These are phyloP conservation scores for Solanum piurae DNA, from an alignment of 257 asterid genomes.

Conservation along the genomic window DNA sequence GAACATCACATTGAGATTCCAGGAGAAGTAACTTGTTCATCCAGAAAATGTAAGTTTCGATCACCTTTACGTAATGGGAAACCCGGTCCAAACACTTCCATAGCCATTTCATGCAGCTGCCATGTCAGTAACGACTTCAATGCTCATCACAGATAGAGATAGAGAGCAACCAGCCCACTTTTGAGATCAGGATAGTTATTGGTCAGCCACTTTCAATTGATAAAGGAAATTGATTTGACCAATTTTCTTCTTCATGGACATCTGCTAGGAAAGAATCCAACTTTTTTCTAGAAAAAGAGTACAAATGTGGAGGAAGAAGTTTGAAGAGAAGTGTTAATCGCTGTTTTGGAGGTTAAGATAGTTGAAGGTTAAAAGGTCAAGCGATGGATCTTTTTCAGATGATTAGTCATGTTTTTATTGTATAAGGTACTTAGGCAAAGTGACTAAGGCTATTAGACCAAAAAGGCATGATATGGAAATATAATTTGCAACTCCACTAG, in stretches of 20 bases:
- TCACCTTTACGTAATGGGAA: not conserved
- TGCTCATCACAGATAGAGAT: not conserved
- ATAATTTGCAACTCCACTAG: slow-evolving; percentile 39
- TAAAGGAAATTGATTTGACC: not conserved
- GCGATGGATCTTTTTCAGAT: not conserved
- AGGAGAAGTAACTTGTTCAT: not conserved
- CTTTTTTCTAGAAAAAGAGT: not conserved
- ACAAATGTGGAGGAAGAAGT: not conserved
- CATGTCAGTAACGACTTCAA: not conserved
- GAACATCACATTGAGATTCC: not conserved
- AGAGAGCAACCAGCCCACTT: not conserved
- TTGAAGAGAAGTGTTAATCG: not conserved
- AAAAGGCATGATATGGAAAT: slow-evolving; percentile 56
- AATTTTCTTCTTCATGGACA: not conserved
- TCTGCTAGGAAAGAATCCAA: not conserved
- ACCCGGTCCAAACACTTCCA: not conserved
- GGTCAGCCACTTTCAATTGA: not conserved
- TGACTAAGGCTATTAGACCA: slow-evolving; percentile 51
- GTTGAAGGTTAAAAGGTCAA: not conserved
- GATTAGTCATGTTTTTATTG: slow-evolving; percentile 3
- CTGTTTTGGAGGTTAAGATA: not conserved
- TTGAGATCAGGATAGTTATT: not conserved
- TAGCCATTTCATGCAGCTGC: not conserved
- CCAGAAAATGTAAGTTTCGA: not conserved
- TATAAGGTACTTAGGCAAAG: slow-evolving; percentile 28